Evolutionary conservation across 805 yeast species (phyloP).

Genomic region (Candida boidinii): DNA sequence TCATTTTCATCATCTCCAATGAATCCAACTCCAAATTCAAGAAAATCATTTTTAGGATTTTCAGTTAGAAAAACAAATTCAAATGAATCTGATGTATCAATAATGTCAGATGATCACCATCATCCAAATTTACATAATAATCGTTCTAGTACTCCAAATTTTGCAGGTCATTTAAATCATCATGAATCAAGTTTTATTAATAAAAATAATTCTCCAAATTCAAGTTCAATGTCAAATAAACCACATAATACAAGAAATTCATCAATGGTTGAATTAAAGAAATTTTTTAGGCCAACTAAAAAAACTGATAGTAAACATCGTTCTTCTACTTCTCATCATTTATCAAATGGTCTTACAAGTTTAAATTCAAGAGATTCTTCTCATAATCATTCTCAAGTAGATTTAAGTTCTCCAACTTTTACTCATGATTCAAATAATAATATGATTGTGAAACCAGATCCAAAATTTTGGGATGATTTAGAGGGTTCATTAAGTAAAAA

Average conservation of each 20-base stretch:
- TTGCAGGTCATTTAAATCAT: slow-evolving; percentile 3
- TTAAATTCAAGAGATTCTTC: slow-evolving; percentile 8
- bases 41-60: slow-evolving; percentile 22
- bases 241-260: slow-evolving; percentile 2
- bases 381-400: slow-evolving; percentile 13
- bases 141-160: neutral
- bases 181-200: slow-evolving; percentile 1
- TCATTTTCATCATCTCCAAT: slow-evolving; percentile 5
- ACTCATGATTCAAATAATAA: slow-evolving; percentile 31
- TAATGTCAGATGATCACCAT: slow-evolving; percentile 17
- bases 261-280: slow-evolving; percentile 65
- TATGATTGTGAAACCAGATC: slow-evolving; percentile 29
- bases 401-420: slow-evolving; percentile 24
- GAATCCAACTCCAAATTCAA: slow-evolving; percentile 13
- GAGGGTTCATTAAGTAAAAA: slow-evolving; percentile 48
- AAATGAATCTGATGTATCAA: slow-evolving; percentile 20
- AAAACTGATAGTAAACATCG: slow-evolving; percentile 11
- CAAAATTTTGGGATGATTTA: slow-evolving; percentile 35
- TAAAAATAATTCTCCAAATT: neutral
- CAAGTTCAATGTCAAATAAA: neutral
- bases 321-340: slow-evolving; percentile 20
- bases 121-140: slow-evolving; percentile 8
- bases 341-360: slow-evolving; percentile 1
- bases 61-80: slow-evolving; percentile 20
- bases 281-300: slow-evolving; percentile 57